Conservation (phyloP, 139 green algal species). For the Tetradesmus lagerheimii region DNA sequence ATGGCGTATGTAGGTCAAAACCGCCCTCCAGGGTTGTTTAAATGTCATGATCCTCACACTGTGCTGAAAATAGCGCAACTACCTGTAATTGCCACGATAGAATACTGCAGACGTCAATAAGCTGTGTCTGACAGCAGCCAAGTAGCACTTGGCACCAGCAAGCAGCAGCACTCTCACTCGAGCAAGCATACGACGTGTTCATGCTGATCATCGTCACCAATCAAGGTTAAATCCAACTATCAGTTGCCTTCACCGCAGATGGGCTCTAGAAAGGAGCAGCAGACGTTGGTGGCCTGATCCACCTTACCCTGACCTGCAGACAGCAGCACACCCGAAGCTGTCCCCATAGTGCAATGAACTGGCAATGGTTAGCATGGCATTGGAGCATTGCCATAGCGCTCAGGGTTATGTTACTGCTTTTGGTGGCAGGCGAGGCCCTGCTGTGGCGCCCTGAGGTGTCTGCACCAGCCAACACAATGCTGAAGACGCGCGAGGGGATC, state of each 20-base stretch:
- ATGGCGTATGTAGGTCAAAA: background rate
- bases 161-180: background rate
- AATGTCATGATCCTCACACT: background rate
- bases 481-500: constrained; percentile 55
- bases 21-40: constrained; percentile 9
- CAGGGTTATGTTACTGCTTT: constrained; percentile 35
- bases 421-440: constrained; percentile 45
- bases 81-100: background rate
- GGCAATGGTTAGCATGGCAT: background rate
- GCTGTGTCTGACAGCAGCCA: background rate
- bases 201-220: background rate
- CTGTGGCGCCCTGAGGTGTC: constrained; percentile 61
- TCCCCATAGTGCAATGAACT: background rate
- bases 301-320: background rate
- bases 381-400: constrained; percentile 16
- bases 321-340: background rate
- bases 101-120: background rate
- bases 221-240: background rate
- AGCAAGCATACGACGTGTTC: background rate
- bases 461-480: constrained; percentile 60
- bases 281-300: background rate
- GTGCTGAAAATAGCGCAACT: background rate
- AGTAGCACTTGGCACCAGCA: background rate
- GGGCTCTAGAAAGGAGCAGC: background rate
- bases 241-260: background rate